These are phyloP conservation scores for Uronychia setigera DNA, from an alignment of 73 alveolate species.

Conservation along the genomic window DNA sequence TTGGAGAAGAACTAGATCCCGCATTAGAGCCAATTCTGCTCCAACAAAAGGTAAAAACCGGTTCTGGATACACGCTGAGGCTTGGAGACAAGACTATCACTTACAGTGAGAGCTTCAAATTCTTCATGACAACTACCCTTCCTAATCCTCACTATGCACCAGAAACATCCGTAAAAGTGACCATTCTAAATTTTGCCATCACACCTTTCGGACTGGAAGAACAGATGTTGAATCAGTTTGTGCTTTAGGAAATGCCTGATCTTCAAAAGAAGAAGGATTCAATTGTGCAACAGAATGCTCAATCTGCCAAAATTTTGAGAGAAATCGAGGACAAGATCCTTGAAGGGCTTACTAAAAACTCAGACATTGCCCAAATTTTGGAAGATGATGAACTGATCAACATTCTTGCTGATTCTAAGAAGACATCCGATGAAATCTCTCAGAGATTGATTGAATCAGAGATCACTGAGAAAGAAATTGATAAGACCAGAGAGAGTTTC, in stretches of 20 bases:
- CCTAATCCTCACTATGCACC: slow-evolving; percentile 99
- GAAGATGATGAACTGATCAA: slow-evolving; percentile 97
- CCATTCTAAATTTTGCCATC: slow-evolving; percentile 99
- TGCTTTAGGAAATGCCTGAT: slow-evolving; percentile 96
- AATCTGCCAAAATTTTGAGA: slow-evolving; percentile 78
- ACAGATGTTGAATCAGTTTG: slow-evolving; percentile 93
- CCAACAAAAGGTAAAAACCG: slow-evolving; percentile 89
- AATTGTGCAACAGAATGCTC: slow-evolving; percentile 87
- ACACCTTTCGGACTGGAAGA: slow-evolving; percentile 99
- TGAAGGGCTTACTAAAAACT: slow-evolving; percentile 90
- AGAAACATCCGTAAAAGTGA: slow-evolving; percentile 98
- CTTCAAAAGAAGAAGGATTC: slow-evolving; percentile 92
- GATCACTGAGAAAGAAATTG: slow-evolving; percentile 96
- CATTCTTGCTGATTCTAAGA: slow-evolving; percentile 93
- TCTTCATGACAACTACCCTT: slow-evolving; percentile 96
- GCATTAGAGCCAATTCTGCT: slow-evolving; percentile 98
- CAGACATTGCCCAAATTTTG: slow-evolving; percentile 93
- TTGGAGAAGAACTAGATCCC: slow-evolving; percentile 99
- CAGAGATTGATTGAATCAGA: slow-evolving; percentile 97
- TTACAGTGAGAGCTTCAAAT: slow-evolving; percentile 86
- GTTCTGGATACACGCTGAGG: slow-evolving; percentile 80
- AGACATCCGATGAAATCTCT: slow-evolving; percentile 96
- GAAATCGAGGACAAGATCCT: slow-evolving; percentile 97
- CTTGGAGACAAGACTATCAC: slow-evolving; percentile 89
- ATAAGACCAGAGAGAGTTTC: slow-evolving; percentile 97